Base-by-base conservation (phyloP, 805 yeast species). In the Kodamaea jinghongensis region DNA sequence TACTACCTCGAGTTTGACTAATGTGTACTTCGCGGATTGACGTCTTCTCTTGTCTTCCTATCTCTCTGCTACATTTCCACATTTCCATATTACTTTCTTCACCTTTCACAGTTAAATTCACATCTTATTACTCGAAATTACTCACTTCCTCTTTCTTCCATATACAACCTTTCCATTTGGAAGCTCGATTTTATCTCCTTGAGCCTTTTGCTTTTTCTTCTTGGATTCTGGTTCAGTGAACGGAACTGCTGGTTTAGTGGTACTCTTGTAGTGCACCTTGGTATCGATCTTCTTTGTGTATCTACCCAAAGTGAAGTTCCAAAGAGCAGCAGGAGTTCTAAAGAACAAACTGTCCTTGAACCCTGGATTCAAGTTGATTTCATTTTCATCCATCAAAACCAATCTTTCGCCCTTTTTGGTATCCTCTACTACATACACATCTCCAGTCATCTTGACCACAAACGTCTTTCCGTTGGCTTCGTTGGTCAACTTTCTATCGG, bases 161-260 rank as follows among this genome's bases (percentile, higher is more conserved):
- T 65, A 67, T 12, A 77, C 67, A 8, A 76, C 76, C 52, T 79
- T 79, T 1, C 86, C 86, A 51, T 80, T 81, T 7, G 83, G 83
- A 43, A 81, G 62, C 36, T 68, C 76, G 32, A 65, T 56, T 46
- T 69, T 75, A 41, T 70, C 70, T 7, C 76, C 78, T 36, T 56
- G 60, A 16, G 53, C 63, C 13, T 49, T 52, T 36, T 61, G 58
- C 52, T 63, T 65, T 43, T 56, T 63, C 45, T 61, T 61, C 30
- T 50, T 41, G 30, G 30, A 27, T 25, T 11, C 33, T 3, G 43
- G 49, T 14, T 40, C 43, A 28, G 43, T 16, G 23, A 12, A n/a
- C 16, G 22, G 36, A n/a, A 20, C 30, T 7, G 23, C 31, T 10
- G 27, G 27, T 12, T 8, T 25, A 6, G 34, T 34, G 39, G 47